Conservation (phyloP, 2,329 filamentous ascomycete species). For the Leptographium wingfieldii region DNA sequence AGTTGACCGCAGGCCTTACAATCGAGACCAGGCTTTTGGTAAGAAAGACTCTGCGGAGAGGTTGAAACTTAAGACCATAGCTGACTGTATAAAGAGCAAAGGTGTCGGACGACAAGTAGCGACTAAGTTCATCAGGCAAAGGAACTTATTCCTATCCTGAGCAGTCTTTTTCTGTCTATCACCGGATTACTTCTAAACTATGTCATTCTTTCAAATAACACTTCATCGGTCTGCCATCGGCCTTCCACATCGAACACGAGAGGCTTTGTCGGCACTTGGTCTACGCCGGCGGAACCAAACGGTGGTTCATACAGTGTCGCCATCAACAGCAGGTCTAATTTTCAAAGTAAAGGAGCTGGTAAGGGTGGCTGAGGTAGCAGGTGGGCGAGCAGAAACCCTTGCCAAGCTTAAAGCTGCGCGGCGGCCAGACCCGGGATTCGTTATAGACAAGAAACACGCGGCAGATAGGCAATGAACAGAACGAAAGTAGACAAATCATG, state of each 20-base stretch:
- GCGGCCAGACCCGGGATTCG: constrained; percentile 64
- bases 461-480: neutral
- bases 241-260: constrained; percentile 64
- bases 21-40: neutral
- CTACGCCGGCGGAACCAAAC: constrained; percentile 74
- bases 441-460: constrained; percentile 5
- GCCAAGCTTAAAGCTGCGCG: constrained; percentile 57
- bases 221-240: constrained; percentile 84
- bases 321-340: constrained; percentile 77
- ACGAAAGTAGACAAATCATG: neutral
- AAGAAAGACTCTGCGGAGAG: neutral
- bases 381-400: constrained; percentile 46
- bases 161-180: neutral
- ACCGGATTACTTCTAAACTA: constrained; percentile 19
- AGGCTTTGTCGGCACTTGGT: constrained; percentile 73
- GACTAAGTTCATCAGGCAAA: neutral
- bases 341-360: constrained; percentile 92
- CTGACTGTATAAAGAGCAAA: neutral
- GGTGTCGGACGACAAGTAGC: neutral
- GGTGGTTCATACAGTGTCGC: constrained; percentile 77
- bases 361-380: constrained; percentile 63
- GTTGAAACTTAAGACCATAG: neutral
- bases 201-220: constrained; percentile 83
- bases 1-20: neutral
- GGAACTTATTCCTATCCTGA: neutral